Conservation (phyloP, 495 filamentous ascomycete genomes). For the Aspergillus egyptiacus region DNA sequence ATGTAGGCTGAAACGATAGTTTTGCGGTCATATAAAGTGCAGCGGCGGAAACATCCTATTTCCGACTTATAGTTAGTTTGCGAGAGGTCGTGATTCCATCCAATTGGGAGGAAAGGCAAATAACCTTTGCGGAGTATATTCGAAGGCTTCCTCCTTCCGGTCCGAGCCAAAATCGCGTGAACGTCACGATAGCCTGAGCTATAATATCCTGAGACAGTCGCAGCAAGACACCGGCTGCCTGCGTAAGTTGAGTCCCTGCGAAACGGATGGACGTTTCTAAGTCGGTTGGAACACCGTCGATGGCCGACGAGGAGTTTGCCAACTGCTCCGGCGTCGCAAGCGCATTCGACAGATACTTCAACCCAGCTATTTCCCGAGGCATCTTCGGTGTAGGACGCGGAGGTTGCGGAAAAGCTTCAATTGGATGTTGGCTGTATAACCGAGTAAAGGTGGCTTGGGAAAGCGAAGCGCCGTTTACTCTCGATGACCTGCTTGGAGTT, state of each 20-base stretch:
- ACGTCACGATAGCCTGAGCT: slow-evolving; percentile 79
- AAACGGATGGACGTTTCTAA: slow-evolving; percentile 62
- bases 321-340: slow-evolving; percentile 82
- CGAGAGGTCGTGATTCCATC: no score
- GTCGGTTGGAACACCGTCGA: slow-evolving; percentile 67
- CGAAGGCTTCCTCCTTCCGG: slow-evolving; percentile 57
- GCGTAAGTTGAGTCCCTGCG: slow-evolving; percentile 66
- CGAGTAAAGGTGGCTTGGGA: no score
- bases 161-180: slow-evolving; percentile 81
- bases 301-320: slow-evolving; percentile 56
- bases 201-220: slow-evolving; percentile 84
- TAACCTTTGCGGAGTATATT: slow-evolving; percentile 51
- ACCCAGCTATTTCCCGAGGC: slow-evolving; percentile 19
- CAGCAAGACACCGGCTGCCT: slow-evolving; percentile 80
- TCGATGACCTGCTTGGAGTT: no score
- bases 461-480: no score
- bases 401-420: neutral
- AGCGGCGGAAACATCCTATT: slow-evolving; percentile 74
- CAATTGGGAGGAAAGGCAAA: no score
- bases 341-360: slow-evolving; percentile 69
- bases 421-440: neutral
- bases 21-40: slow-evolving; percentile 80
- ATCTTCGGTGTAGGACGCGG: neutral
- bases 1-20: slow-evolving; percentile 67
- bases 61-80: slow-evolving; percentile 1